Conservation (phyloP, 352 stramenopile species). For the Phytophthora citrophthora region DNA sequence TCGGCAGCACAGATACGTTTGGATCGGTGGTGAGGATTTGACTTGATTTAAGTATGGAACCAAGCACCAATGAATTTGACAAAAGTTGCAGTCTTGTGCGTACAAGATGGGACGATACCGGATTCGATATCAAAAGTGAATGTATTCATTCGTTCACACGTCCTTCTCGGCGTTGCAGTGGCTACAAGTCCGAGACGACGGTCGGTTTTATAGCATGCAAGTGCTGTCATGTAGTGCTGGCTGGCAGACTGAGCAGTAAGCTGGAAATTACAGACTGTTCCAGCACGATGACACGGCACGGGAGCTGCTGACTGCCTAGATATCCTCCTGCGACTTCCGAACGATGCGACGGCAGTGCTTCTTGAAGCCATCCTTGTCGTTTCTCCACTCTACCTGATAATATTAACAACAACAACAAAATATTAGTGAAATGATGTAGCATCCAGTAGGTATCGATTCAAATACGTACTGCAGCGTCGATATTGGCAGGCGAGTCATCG, state of each 20-base stretch:
- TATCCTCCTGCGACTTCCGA: conserved; percentile 93
- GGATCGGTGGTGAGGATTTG: too few relatives aligned
- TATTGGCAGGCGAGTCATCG: conserved; percentile 99
- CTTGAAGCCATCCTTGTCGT: conserved; percentile 94
- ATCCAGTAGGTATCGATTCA: not conserved
- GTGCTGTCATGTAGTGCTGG: not conserved
- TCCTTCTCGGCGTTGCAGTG: not conserved
- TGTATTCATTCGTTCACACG: conserved; percentile 18
- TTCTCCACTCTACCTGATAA: conserved; percentile 89
- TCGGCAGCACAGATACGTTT: not conserved
- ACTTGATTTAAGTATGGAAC: too few relatives aligned
- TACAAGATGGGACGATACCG: not conserved
- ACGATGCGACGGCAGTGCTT: conserved; percentile 91
- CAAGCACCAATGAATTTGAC: too few relatives aligned
- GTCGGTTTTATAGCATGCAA: conserved; percentile 35
- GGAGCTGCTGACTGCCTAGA: conserved; percentile 59
- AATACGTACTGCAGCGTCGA: conserved; percentile 97
- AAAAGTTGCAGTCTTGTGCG: too few relatives aligned
- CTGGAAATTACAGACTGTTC: conserved; percentile 2
- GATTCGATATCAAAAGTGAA: conserved; percentile 31
- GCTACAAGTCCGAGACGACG: conserved; percentile 11
- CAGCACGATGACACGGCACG: not conserved
- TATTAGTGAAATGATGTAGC: conserved; percentile 1
- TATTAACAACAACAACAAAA: conserved; percentile 3
- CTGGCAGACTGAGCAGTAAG: not conserved